Evolutionary conservation across 2,329 filamentous ascomycete species (phyloP).

Genomic region (Fusarium sp.): DNA sequence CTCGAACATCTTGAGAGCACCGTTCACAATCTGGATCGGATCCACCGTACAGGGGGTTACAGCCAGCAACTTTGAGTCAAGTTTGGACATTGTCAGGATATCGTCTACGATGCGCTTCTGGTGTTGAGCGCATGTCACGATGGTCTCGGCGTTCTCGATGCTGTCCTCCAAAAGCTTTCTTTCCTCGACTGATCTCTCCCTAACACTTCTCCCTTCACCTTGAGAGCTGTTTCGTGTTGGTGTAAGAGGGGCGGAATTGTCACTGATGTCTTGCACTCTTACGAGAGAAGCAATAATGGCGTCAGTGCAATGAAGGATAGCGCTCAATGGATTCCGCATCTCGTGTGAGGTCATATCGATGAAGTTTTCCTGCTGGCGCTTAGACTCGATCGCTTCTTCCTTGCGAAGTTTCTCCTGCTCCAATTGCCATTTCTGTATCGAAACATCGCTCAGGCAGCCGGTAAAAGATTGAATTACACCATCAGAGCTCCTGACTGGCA

Average conservation of each 20-base stretch:
- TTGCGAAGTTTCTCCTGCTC: constrained; percentile 63
- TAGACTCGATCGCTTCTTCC: constrained; percentile 69
- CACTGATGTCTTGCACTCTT: constrained; percentile 57
- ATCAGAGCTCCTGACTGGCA: constrained; percentile 62
- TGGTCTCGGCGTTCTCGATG: constrained; percentile 81
- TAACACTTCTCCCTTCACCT: constrained; percentile 2
- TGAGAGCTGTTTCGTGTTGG: constrained; percentile 34
- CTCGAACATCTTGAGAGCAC: constrained; percentile 82
- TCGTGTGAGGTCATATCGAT: constrained; percentile 82
- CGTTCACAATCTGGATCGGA: constrained; percentile 74
- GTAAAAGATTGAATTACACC: constrained; percentile 61
- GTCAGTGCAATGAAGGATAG: constrained; percentile 80
- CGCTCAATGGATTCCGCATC: constrained; percentile 79
- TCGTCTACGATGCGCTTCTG: constrained; percentile 85
- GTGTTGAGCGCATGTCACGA: constrained; percentile 81
- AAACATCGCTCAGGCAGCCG: constrained; percentile 64
- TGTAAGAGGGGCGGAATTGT: constrained; percentile 42
- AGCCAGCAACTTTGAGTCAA: constrained; percentile 79
- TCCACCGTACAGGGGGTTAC: constrained; percentile 78
- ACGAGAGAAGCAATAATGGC: constrained; percentile 69
- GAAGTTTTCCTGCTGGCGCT: constrained; percentile 81
- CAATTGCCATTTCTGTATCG: constrained; percentile 63
- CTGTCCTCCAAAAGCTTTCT: constrained; percentile 67
- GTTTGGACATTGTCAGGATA: constrained; percentile 78
- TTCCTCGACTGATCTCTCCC: constrained; percentile 51